Conservation (phyloP, 257 asterid species). For the Forsythia viridissima region DNA sequence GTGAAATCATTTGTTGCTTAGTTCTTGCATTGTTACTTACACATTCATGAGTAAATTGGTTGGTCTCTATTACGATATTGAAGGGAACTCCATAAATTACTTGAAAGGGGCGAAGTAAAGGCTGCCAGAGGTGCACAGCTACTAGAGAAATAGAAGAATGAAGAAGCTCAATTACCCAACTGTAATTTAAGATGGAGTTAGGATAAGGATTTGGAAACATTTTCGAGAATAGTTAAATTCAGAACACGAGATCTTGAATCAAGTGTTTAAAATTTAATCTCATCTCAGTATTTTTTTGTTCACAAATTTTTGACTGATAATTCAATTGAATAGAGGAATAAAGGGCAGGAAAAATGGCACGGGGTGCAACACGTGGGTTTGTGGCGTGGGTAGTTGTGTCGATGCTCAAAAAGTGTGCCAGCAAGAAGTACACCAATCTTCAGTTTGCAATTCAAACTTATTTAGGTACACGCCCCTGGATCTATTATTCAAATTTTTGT, state of each 20-base stretch:
- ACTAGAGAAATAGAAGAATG: too few relatives aligned
- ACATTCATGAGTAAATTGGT: too few relatives aligned
- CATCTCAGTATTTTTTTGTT: conserved; percentile 26
- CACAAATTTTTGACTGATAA: conserved; percentile 6
- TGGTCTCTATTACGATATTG: too few relatives aligned
- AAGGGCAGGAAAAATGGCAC: conserved; percentile 54
- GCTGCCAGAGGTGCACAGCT: too few relatives aligned
- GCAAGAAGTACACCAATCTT: conserved; percentile 58
- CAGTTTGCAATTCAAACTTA: conserved; percentile 72
- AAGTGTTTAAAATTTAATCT: conserved; percentile 18
- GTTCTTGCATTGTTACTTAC: too few relatives aligned
- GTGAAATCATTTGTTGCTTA: too few relatives aligned
- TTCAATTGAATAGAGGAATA: conserved; percentile 32
- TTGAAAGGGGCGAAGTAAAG: too few relatives aligned
- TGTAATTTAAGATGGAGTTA: conserved; percentile 42
- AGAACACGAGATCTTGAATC: conserved; percentile 34
- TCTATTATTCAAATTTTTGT: conserved; percentile 1
- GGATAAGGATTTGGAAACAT: too few relatives aligned
- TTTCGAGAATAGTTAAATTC: not conserved
- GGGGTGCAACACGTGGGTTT: conserved; percentile 96
- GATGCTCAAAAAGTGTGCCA: conserved; percentile 89
- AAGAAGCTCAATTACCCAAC: too few relatives aligned
- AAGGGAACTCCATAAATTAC: too few relatives aligned
- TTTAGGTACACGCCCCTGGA: conserved; percentile 54
- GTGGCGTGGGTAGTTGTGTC: conserved; percentile 90